Base-by-base conservation (phyloP, 2,329 filamentous ascomycete species). In the Penicillium frequentans region DNA sequence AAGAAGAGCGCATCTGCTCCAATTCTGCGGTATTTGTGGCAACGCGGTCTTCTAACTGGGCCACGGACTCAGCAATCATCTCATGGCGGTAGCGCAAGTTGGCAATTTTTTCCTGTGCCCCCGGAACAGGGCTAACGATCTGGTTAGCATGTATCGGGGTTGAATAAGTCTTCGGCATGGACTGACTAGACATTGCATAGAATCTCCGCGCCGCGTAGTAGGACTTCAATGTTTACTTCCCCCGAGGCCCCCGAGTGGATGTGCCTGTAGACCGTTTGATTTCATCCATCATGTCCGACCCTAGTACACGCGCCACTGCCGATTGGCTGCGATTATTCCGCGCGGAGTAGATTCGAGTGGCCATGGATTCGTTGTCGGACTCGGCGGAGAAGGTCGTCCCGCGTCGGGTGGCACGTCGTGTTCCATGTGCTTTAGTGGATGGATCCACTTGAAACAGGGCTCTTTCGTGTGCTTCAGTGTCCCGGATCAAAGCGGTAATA, bases 381-480 rank as follows among this genome's bases (percentile, higher is more conserved):
- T 76, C 73, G 10, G 67, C 74, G 70, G 69, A 78, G 73, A 77
- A 81, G 63, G 74, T 80, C 31, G 81, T 84, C 57, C 78, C 80
- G 63, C 78, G 74, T 52, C 83, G 74, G 46, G 72, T 77, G 57
- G 68, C 73, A 68, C 64, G 81, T 72, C 66, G 83, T 60, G 73
- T 79, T 55, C 81, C 73, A 70, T 79, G 61, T 69, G 75, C 50
- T 3, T 82, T 81, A 5, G 78, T 82, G 0, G 90, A 85, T 0
- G 90, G 86, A 1, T 93, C 92, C 0, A 96, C 88, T 37, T 93
- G 96, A 79, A 98, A 99, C 19, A 99, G 86, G 7, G 93, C 93
- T 68, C 93, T 89, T 75, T 99, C 95, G 77, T 98, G 93, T 23
- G 89, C 79, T 75, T 99, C 95, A 3, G 93, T 97, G 73, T 99